phyloP scores from a whole-genome alignment of 495 filamentous ascomycete genomes.

The Viridothelium virens region DNA sequence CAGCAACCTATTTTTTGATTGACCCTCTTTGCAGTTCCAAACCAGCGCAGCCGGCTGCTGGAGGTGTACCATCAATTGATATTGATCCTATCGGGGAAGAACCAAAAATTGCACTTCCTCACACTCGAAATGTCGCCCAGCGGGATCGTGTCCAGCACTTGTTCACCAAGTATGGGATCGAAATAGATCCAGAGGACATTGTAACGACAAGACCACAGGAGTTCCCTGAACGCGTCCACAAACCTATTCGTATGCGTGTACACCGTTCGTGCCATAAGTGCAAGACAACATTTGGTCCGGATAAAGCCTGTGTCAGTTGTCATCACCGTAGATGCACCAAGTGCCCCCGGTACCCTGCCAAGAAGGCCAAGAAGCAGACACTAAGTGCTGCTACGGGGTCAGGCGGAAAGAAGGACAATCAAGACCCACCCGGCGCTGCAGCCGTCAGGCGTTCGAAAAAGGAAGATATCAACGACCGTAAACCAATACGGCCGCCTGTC shows the following conservation, averaged over 20 bases:
- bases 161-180: conserved; percentile 68
- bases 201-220: conserved; percentile 47
- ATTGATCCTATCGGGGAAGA: conserved; percentile 12
- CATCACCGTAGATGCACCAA: conserved; percentile 70
- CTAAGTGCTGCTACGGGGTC: conserved; percentile 39
- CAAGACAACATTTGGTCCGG: conserved; percentile 60
- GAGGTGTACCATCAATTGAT: neutral
- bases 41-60: neutral
- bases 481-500: conserved; percentile 2
- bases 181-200: conserved; percentile 41
- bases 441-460: conserved; percentile 11
- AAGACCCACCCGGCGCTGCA: neutral
- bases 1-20: neutral
- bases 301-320: conserved; percentile 64
- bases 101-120: conserved; percentile 16
- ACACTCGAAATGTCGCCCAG: conserved; percentile 41
- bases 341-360: conserved; percentile 63
- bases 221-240: conserved; percentile 61
- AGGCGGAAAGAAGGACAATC: conserved; percentile 28
- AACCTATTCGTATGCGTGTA: conserved; percentile 85
- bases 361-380: conserved; percentile 43
- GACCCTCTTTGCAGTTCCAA: neutral
- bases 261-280: conserved; percentile 77
- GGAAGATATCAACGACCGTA: conserved; percentile 3
- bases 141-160: conserved; percentile 63